phyloP scores from a whole-genome alignment of 352 stramenopile species.

The Globisporangium uncinulatum region DNA sequence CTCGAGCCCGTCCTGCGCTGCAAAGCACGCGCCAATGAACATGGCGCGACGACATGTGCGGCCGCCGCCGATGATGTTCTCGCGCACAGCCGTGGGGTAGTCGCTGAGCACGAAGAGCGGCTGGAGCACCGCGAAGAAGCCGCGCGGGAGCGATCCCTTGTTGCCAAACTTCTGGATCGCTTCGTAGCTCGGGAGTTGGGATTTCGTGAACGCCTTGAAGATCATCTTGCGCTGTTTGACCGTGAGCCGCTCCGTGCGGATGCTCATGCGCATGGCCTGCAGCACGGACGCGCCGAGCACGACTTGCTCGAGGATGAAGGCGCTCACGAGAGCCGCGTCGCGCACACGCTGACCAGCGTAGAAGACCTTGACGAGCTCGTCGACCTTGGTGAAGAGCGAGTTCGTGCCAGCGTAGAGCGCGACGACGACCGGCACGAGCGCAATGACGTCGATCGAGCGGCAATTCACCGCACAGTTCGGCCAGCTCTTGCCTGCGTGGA shows the following conservation, averaged over 20 bases:
- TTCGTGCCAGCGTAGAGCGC: slow-evolving; percentile 75
- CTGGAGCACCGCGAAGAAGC: slow-evolving; percentile 69
- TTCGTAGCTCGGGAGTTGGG: slow-evolving; percentile 70
- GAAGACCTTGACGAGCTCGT: slow-evolving; percentile 77
- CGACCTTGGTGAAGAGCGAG: slow-evolving; percentile 73
- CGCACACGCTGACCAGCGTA: slow-evolving; percentile 67
- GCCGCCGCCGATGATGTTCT: slow-evolving; percentile 79
- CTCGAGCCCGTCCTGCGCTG: slow-evolving; percentile 62
- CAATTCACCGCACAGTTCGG: slow-evolving; percentile 73
- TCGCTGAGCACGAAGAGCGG: slow-evolving; percentile 76
- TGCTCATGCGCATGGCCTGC: slow-evolving; percentile 81
- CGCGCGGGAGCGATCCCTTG: slow-evolving; percentile 55
- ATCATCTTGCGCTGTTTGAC: slow-evolving; percentile 82
- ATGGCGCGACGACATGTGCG: slow-evolving; percentile 72
- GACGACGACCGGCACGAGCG: slow-evolving; percentile 67
- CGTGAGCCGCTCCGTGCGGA: slow-evolving; percentile 68
- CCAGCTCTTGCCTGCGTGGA: slow-evolving; percentile 64
- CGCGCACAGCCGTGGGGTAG: slow-evolving; percentile 69
- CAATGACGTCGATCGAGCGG: slow-evolving; percentile 73
- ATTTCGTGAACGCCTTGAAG: slow-evolving; percentile 84
- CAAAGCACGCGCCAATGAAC: slow-evolving; percentile 81
- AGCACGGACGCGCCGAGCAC: slow-evolving; percentile 72
- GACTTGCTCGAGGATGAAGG: slow-evolving; percentile 76
- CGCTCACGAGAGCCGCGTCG: slow-evolving; percentile 61
- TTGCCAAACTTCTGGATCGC: slow-evolving; percentile 84